These are phyloP conservation scores for Penicillium sp. DNA, from an alignment of 2,329 filamentous ascomycete species.

Conservation along the genomic window DNA sequence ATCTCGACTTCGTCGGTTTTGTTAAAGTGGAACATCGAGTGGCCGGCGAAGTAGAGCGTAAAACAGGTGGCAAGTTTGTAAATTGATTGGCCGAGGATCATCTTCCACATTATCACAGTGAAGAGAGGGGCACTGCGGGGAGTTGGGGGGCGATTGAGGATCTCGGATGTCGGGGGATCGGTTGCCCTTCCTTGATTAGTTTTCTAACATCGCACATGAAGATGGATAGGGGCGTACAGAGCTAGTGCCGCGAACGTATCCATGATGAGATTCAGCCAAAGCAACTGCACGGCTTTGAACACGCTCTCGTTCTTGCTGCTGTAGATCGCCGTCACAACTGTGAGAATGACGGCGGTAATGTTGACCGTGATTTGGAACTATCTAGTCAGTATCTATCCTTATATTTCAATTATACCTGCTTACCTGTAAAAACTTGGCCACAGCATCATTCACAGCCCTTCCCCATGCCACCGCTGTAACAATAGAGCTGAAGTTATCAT, in stretches of 20 bases:
- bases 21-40: conserved; percentile 56
- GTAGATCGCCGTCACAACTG: conserved; percentile 81
- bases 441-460: conserved; percentile 64
- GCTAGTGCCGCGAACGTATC: too few species aligned
- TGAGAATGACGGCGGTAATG: conserved; percentile 81
- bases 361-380: conserved; percentile 70
- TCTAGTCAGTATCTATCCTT: too few species aligned
- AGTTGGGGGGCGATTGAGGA: conserved; percentile 75
- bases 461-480: conserved; percentile 67
- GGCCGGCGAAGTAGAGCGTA: conserved; percentile 73
- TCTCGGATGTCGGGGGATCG: conserved; percentile 76
- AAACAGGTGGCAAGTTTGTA: conserved; percentile 81
- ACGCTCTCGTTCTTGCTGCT: conserved; percentile 68
- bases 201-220: too few species aligned
- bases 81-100: conserved; percentile 90
- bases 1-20: conserved; percentile 42
- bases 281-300: conserved; percentile 81
- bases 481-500: conserved; percentile 64
- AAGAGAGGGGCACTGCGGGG: conserved; percentile 73
- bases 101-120: conserved; percentile 96
- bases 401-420: too few species aligned
- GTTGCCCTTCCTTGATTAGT: conserved; percentile 55
- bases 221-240: conserved; percentile 66
- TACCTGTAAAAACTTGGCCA: conserved; percentile 63
- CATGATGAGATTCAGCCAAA: conserved; percentile 93